Evolutionary conservation across 2,329 filamentous ascomycete species (phyloP).

Genomic region (Colletotrichum melonis): DNA sequence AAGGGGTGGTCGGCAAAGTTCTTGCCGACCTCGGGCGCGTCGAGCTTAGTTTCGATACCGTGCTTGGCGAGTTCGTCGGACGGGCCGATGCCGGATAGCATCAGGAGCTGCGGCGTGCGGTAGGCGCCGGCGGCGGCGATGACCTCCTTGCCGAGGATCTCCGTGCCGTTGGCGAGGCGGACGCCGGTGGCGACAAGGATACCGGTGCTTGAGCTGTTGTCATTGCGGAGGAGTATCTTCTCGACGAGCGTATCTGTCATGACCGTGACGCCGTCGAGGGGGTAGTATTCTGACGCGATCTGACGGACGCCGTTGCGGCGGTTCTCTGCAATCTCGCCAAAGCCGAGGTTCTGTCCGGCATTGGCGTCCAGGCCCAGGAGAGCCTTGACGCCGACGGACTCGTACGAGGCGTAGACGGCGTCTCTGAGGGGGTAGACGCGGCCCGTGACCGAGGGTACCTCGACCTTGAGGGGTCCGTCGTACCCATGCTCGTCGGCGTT

Average conservation of each 20-base stretch:
- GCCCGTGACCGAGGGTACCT: conserved; percentile 42
- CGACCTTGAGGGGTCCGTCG: conserved; percentile 49
- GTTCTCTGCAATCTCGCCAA: conserved; percentile 45
- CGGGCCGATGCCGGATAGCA: conserved; percentile 63
- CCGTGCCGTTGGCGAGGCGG: conserved; percentile 42
- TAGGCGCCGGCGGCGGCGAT: conserved; percentile 60
- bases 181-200: conserved; percentile 40
- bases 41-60: conserved; percentile 52
- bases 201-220: neutral
- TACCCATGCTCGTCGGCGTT: conserved; percentile 50
- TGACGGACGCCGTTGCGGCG: conserved; percentile 39
- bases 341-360: conserved; percentile 45
- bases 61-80: conserved; percentile 52
- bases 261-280: conserved; percentile 42
- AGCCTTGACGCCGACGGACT: conserved; percentile 49
- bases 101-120: conserved; percentile 62
- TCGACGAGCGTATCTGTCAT: conserved; percentile 39
- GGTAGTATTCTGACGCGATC: conserved; percentile 40
- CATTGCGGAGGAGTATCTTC: conserved; percentile 36
- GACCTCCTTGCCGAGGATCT: conserved; percentile 46
- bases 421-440: conserved; percentile 53
- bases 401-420: conserved; percentile 49
- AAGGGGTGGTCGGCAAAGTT: conserved; percentile 57
- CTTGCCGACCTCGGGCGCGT: conserved; percentile 60
- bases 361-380: conserved; percentile 43